Percentiles rank a stretch among this genome's conserved stretches.
These are phyloP conservation scores for Buxus sempervirens DNA, from an alignment of 164 flowering plant genomes.

Conservation along the genomic window DNA sequence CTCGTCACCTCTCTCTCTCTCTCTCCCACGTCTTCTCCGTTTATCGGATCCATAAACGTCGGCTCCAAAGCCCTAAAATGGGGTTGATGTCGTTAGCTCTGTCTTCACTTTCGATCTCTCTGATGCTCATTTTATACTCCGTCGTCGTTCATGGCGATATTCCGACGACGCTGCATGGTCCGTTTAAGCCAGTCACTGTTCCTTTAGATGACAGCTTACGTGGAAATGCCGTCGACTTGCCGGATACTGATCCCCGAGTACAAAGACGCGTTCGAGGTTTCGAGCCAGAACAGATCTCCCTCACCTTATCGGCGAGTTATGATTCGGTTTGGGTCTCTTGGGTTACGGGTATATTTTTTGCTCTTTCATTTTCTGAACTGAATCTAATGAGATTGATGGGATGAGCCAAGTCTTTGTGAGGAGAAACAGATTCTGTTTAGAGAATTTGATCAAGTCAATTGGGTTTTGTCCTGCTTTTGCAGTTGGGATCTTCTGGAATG, in stretches of 20 bases:
- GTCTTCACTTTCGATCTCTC: neutral
- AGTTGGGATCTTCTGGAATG: too few relatives aligned
- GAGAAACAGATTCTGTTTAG: neutral
- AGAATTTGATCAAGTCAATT: too few relatives aligned
- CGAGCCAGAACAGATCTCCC: slow-evolving; percentile 81
- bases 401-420: neutral
- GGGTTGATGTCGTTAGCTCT: neutral
- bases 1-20: too few relatives aligned
- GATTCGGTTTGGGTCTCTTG: slow-evolving; percentile 92
- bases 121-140: neutral
- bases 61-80: slow-evolving; percentile 1
- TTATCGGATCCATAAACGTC: neutral
- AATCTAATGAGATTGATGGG: neutral
- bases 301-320: slow-evolving; percentile 55
- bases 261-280: slow-evolving; percentile 45
- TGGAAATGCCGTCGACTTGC: slow-evolving; percentile 70
- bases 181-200: slow-evolving; percentile 66
- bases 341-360: slow-evolving; percentile 62
- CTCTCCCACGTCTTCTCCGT: too few relatives aligned
- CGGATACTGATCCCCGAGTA: slow-evolving; percentile 61
- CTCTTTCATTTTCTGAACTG: neutral
- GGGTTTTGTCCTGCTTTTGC: too few relatives aligned
- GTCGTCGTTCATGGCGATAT: slow-evolving; percentile 19
- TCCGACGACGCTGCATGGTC: slow-evolving; percentile 75
- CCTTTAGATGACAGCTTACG: slow-evolving; percentile 49